Evolutionary conservation across 495 filamentous ascomycete species (phyloP), one percentile per base, ranked within the genome.

Genomic region (Chaetomium fimeti): DNA sequence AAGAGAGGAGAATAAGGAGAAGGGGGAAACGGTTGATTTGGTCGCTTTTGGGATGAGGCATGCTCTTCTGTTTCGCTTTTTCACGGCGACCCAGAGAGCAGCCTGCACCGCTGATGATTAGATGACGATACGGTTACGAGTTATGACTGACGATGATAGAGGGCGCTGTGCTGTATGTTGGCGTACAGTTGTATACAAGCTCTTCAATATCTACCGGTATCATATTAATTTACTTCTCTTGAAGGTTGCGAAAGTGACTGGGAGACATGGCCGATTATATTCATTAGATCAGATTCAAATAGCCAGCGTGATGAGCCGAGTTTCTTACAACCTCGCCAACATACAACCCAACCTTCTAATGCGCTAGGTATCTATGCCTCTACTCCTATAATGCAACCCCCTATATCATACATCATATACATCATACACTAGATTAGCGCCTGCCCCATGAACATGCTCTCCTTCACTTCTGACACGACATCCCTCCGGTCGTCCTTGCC

Each of bases 401-500:
- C 20, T 40, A 61, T 53, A 60, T 56, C 9, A 27, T 29, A 52
- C 52, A 57, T 25, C 45, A 12, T 32, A 57, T 16, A 54, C 57
- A 52, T 43, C n/a, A 36, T 60, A 60, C 49, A 60, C 29, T 62
- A 96, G 63, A 96, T 91, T 69, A 97, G 78, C 15, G 92, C 92
- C 75, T 91, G 86, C 18, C 93, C 93, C 75, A 86, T 90, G 76
- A 89, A 97, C 93, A 97, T 96, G 42, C 88, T 92, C 74, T 96
- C 91, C 74, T 89, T 89, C 25, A 98, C 92, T 80, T 98, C 96
- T 27, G 85, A 87, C 38, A 97, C 91, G 38, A 97, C 84, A 78
- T 97, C 93, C 74, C 88, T 88, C 62, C 95, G 80, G 74, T 97
- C 95, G 66, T 89, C 82, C 77, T 87, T 93, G 64, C 93, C 94